Evolutionary conservation across 495 filamentous ascomycete species (phyloP).

Genomic region (Podospora bellae-mahoneyi): DNA sequence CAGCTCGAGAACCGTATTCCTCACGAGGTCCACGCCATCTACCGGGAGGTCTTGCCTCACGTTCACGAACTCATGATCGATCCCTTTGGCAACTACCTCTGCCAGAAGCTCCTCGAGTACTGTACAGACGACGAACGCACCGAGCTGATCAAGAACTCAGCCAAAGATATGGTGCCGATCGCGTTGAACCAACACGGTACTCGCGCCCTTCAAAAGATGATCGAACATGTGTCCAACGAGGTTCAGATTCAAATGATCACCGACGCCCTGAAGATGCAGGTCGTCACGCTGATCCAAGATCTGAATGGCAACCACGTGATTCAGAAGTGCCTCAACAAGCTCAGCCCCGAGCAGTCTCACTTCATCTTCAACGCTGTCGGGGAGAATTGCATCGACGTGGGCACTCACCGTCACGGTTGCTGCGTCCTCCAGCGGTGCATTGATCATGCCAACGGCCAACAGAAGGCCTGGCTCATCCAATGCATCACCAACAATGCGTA

Average conservation of each 20-base stretch:
- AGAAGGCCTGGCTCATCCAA: conserved; percentile 80
- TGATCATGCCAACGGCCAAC: conserved; percentile 86
- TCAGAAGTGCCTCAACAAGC: conserved; percentile 96
- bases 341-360: conserved; percentile 72
- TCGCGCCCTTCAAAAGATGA: conserved; percentile 97
- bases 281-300: conserved; percentile 92
- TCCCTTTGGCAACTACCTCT: conserved; percentile 97
- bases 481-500: conserved; percentile 81
- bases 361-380: conserved; percentile 98
- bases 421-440: conserved; percentile 98
- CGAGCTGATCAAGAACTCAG: conserved; percentile 81
- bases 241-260: conserved; percentile 80
- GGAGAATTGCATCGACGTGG: conserved; percentile 78
- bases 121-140: conserved; percentile 93
- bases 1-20: conserved; percentile 88
- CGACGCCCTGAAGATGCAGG: conserved; percentile 66
- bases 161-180: conserved; percentile 79
- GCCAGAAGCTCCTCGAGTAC: conserved; percentile 93
- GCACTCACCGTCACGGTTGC: conserved; percentile 96
- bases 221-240: conserved; percentile 82
- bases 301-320: conserved; percentile 98
- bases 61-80: conserved; percentile 98
- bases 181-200: conserved; percentile 96
- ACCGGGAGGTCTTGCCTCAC: conserved; percentile 83
- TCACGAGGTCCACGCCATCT: conserved; percentile 86